Conservation (phyloP, 2,329 filamentous ascomycete genomes). For the Cladosporium phlei region DNA sequence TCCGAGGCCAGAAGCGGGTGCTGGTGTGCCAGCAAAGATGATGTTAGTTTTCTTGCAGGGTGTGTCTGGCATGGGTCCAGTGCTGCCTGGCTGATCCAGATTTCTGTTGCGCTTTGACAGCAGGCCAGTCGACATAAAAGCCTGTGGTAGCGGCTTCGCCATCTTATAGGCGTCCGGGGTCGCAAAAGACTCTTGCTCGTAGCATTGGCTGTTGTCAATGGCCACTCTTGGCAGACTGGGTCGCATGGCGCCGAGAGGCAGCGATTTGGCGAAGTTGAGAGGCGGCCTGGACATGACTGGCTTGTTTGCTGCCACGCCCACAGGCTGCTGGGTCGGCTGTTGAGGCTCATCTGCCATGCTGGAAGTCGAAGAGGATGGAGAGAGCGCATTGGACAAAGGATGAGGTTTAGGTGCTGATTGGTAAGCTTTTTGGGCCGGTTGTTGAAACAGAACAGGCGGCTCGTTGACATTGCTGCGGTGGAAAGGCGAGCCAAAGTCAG, state of each 20-base stretch:
- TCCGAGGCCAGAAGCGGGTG: constrained; percentile 50
- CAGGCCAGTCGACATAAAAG: constrained; percentile 90
- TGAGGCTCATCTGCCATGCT: constrained; percentile 67
- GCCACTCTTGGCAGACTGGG: constrained; percentile 42
- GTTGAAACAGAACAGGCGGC: constrained; percentile 48
- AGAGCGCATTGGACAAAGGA: constrained; percentile 80
- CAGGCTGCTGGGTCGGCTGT: constrained; percentile 25
- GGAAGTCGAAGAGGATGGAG: constrained; percentile 78
- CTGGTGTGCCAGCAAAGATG: constrained; percentile 40
- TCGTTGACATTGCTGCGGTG: constrained; percentile 55
- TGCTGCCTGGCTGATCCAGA: constrained; percentile 59
- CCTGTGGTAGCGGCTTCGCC: constrained; percentile 70
- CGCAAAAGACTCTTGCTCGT: constrained; percentile 51
- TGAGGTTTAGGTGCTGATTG: constrained; percentile 54
- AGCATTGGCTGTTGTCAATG: constrained; percentile 35
- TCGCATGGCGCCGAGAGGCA: constrained; percentile 62
- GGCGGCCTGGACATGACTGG: neutral
- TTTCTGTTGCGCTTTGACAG: constrained; percentile 88
- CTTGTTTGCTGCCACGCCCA: constrained; percentile 34
- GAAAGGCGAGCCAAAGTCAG: constrained; percentile 62
- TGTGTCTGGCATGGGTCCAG: constrained; percentile 80
- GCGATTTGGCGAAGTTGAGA: constrained; percentile 65
- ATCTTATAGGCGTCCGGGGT: constrained; percentile 74
- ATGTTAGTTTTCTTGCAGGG: constrained; percentile 80
- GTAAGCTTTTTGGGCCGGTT: constrained; percentile 28